Base-by-base conservation (phyloP, 495 filamentous ascomycete genomes). In the Talaromyces nanjingensis region DNA sequence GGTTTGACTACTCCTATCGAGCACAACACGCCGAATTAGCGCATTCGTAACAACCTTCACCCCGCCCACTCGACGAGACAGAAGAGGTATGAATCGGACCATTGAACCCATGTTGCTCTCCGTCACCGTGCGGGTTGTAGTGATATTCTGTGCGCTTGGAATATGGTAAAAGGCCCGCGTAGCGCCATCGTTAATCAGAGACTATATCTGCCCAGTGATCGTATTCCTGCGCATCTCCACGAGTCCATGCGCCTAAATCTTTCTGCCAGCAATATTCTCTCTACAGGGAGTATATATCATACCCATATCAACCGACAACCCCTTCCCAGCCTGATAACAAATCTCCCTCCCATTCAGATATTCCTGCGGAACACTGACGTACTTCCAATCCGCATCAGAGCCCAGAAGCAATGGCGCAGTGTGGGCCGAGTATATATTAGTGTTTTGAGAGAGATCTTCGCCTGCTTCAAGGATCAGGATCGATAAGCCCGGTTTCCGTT, bases 141-240 rank as follows among this genome's bases (percentile, higher is more conserved):
- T 59, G 11, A 4, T 59, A 11, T 34, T 59, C 56, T 1, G 73
- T 68, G 65, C 54, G 66, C 22, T 65, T 63, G 63, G 73, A 73
- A 59, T 65, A 75, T 29, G 69, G 65, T 31, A 77, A 42, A 14
- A 76, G 58, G 1, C 66, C 65, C 3, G 68, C 39, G 49, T 73
- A 75, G 47, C 69, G 74, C 77, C 76, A 81, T 2, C 73, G 67
- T 1, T 49, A 16, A 57, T 79, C 73, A 6, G 65, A 62, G 11
- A 76, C 73, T 4, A 65, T 16, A 18, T 66, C 59, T 31, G 66
- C 77, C 77, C 77, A 80, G 11, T 66, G 66, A 20, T 79, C 73
- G 56, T 74, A 79, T 59, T 81, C 77, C 8, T 49, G 57, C 25
- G 63, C 68, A 52, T 71, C 64, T 3, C 76, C 78, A 9, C 78